Base-by-base conservation (phyloP, 1,284 basidiomycete species). In the Entoloma clypeatum region DNA sequence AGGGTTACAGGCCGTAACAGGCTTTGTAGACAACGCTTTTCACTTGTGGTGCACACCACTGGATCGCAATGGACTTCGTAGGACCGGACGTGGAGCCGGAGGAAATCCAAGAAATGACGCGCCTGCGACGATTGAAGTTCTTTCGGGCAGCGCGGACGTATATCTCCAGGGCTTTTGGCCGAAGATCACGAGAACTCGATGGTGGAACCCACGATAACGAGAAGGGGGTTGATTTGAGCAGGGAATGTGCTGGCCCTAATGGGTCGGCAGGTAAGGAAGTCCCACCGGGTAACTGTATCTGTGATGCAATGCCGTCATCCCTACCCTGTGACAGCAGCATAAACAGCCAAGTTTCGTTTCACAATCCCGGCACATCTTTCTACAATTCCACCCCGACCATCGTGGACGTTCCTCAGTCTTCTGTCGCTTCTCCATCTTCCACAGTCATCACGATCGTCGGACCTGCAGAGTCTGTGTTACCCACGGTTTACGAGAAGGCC, bases 11-110 rank as follows among this genome's bases (percentile, higher is more conserved):
- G 65, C 2, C 61, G 56, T 4, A 68, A 72, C 43, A 57, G 65
- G 2, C n/a, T 1, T 17, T 11, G 1, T 47, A 83, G 81, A 54
- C 83, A 7, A 78, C 77, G 0, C 62, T 85, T 6, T 86, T 85
- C 51, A 76, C 82, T 0, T 54, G 76, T 32, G 81, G 81, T 9
- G 76, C 68, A 2, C 63, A 69, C 45, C 63, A 62, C 4, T 65
- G 71, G 51, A 63, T 86, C 23, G 70, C 69, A 9, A 72, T 68
- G 63, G 81, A 85, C 49, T 84, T 72, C 46, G 64, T 67, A 6
- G 82, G 83, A 2, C 77, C 79, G 1, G 79, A 84, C 35, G 61
- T 80, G 2, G 72, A 77, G 40, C 61, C 71, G 21, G 70, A 76
- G 43, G 75, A 77, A 36, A 61, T 81, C 5, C 64, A 67, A 39